Evolutionary conservation across 2,329 filamentous ascomycete species (phyloP).

Genomic region (Fusarium udum): DNA sequence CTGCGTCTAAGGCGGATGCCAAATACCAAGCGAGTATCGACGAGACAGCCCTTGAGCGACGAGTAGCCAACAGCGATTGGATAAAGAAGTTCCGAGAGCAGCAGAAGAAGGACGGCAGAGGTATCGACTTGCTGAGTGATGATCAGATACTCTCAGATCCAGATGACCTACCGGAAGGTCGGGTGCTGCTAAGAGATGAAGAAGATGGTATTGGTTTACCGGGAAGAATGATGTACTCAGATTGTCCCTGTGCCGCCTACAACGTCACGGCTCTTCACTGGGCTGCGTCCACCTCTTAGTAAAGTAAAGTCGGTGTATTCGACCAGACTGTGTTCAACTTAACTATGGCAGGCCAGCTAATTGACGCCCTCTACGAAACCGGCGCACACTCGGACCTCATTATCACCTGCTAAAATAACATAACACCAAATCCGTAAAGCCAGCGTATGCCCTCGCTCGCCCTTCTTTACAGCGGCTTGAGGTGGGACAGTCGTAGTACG

Average conservation of each 20-base stretch:
- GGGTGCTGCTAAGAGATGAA: too few relatives aligned
- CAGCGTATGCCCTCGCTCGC: neutral
- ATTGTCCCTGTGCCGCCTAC: too few relatives aligned
- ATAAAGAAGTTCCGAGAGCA: neutral
- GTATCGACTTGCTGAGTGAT: rapidly evolving
- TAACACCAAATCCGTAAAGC: neutral
- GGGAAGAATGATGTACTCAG: too few relatives aligned
- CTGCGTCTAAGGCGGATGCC: too few relatives aligned
- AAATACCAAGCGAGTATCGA: neutral
- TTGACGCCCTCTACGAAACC: neutral
- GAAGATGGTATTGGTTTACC: too few relatives aligned
- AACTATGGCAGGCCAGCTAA: neutral
- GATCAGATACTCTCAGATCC: rapidly evolving
- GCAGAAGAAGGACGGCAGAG: rapidly evolving
- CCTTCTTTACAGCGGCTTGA: neutral
- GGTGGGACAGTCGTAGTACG: neutral
- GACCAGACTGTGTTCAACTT: neutral
- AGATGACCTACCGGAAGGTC: neutral
- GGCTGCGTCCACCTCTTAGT: too few relatives aligned
- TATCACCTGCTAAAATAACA: neutral
- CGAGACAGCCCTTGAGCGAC: neutral
- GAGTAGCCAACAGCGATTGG: neutral
- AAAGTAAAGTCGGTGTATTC: too few relatives aligned
- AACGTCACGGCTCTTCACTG: too few relatives aligned
- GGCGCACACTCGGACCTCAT: neutral